These are phyloP conservation scores for Prunus campanulata DNA, from an alignment of 306 rosid genomes.

Conservation along the genomic window DNA sequence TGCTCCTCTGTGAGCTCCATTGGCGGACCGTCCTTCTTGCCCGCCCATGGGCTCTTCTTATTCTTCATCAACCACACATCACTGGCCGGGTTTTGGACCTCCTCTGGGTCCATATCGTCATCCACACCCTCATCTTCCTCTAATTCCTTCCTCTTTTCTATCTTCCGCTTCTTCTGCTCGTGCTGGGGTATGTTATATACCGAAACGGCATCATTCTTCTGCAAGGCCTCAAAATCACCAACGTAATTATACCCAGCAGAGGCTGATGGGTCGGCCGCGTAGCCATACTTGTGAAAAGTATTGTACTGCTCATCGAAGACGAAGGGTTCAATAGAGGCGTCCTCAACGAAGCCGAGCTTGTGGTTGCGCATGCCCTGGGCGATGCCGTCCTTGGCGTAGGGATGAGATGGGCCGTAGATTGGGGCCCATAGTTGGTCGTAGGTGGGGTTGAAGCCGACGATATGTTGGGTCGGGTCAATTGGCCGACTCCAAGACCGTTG, in stretches of 20 bases:
- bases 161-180: conserved; percentile 70
- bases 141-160: conserved; percentile 49
- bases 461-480: conserved; percentile 76
- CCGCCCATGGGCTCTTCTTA: conserved; percentile 90
- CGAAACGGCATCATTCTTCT: conserved; percentile 59
- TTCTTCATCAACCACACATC: conserved; percentile 83
- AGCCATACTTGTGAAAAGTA: conserved; percentile 81
- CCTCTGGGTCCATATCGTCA: conserved; percentile 18
- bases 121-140: conserved; percentile 23
- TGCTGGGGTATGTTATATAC: conserved; percentile 78
- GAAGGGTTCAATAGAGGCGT: conserved; percentile 78
- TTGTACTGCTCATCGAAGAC: conserved; percentile 94
- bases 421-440: conserved; percentile 97
- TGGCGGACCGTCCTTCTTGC: conserved; percentile 81
- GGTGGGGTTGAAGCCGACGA: conserved; percentile 77
- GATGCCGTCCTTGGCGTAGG: conserved; percentile 87
- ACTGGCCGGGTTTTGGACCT: conserved; percentile 70
- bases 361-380: conserved; percentile 97
- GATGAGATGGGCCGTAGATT: conserved; percentile 83
- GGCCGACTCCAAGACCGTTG: conserved; percentile 44
- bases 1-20: conserved; percentile 84
- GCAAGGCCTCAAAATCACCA: conserved; percentile 66
- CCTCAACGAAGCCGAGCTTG: conserved; percentile 90
- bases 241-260: conserved; percentile 65
- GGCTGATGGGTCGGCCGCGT: conserved; percentile 90